Conservation (phyloP, 225 moss, liverwort and hornwort species). For the Asterella californica region DNA sequence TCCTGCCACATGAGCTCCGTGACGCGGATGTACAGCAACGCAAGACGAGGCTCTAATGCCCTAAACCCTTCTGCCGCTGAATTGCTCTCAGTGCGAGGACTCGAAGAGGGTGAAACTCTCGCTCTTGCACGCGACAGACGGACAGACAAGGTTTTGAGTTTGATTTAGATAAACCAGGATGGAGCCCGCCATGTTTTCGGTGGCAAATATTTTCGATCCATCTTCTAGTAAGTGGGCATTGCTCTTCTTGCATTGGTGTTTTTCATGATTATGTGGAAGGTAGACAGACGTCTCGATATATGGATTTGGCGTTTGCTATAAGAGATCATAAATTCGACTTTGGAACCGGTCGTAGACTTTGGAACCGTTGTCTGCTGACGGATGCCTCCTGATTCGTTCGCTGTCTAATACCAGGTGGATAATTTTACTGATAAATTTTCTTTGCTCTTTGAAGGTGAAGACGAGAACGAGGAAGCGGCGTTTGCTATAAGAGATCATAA, state of each 20-base stretch:
- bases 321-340: not conserved
- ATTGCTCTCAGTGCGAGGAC: not conserved
- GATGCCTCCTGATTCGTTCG: not conserved
- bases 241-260: not conserved
- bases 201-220: slow-evolving; percentile 40
- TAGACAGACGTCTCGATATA: not conserved
- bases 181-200: slow-evolving; percentile 49
- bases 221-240: slow-evolving; percentile 5
- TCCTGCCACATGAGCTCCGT: no score
- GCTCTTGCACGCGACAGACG: no score
- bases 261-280: no score
- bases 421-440: not conserved
- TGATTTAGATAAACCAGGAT: slow-evolving; percentile 1
- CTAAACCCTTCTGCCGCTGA: no score
- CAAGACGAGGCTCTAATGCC: no score
- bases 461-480: slow-evolving; percentile 31
- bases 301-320: not conserved
- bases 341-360: not conserved
- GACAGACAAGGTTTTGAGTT: no score
- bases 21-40: no score
- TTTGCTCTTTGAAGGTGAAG: slow-evolving; percentile 15
- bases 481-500: slow-evolving; percentile 45
- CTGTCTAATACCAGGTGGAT: not conserved
- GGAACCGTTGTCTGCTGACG: not conserved
- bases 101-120: not conserved